Evolutionary conservation across 2,329 filamentous ascomycete genomes (phyloP).

Genomic region (Aaosphaeria arxii): DNA sequence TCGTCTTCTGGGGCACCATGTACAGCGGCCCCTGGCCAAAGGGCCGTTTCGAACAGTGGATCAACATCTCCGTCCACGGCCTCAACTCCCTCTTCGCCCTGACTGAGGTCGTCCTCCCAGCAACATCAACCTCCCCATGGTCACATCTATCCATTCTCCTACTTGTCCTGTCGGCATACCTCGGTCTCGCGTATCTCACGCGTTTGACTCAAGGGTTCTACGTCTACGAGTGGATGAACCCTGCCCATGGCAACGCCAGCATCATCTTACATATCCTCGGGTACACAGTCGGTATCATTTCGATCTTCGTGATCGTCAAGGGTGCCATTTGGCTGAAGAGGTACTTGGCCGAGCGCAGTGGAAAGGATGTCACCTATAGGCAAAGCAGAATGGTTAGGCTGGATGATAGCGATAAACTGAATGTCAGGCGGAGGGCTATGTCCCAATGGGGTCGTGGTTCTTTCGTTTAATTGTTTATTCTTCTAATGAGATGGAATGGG

Average conservation of each 20-base stretch:
- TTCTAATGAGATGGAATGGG: no score
- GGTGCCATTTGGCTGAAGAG: neutral
- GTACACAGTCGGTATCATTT: conserved; percentile 18
- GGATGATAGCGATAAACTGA: no score
- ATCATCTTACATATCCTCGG: conserved; percentile 20
- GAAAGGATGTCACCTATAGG: neutral
- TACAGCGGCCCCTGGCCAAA: conserved; percentile 42
- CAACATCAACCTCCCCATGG: conserved; percentile 59
- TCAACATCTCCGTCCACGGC: conserved; percentile 69
- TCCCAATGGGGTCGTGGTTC: no score
- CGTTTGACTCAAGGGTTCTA: conserved; percentile 67
- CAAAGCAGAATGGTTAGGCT: no score
- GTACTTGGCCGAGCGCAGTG: neutral
- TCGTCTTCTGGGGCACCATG: conserved; percentile 40
- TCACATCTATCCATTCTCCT: conserved; percentile 64
- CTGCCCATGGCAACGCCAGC: conserved; percentile 18
- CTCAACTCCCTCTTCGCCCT: conserved; percentile 70
- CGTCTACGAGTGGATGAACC: conserved; percentile 58
- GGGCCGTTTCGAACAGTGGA: conserved; percentile 41
- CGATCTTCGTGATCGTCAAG: conserved; percentile 13
- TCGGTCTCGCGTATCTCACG: conserved; percentile 70
- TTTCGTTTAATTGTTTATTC: no score
- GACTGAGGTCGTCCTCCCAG: conserved; percentile 67
- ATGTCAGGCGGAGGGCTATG: no score
- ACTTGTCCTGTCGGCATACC: conserved; percentile 65